phyloP scores from a whole-genome alignment of 2,329 filamentous ascomycete species.

The Thelonectria rubi region DNA sequence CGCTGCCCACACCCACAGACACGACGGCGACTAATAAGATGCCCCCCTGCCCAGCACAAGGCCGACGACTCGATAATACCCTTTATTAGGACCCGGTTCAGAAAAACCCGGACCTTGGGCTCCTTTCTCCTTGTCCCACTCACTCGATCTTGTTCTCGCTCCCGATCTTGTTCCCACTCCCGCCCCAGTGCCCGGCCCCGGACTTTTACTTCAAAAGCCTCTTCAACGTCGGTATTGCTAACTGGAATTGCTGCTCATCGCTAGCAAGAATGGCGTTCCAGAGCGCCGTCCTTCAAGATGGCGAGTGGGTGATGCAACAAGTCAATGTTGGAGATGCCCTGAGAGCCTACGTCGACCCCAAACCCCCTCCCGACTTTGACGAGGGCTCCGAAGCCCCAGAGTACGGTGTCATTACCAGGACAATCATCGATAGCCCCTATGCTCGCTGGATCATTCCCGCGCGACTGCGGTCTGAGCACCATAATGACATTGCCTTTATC shows the following conservation, averaged over 20 bases:
- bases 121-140: slow-evolving; percentile 17
- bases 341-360: slow-evolving; percentile 48
- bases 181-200: not conserved
- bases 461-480: slow-evolving; percentile 72
- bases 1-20: slow-evolving; percentile 1
- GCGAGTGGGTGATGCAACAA: slow-evolving; percentile 66
- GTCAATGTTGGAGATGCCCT: slow-evolving; percentile 56
- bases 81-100: not conserved
- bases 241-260: slow-evolving; percentile 35
- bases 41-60: slow-evolving; percentile 9
- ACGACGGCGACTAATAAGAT: slow-evolving; percentile 10
- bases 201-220: slow-evolving; percentile 7
- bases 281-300: slow-evolving; percentile 62
- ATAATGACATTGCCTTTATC: slow-evolving; percentile 88
- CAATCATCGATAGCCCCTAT: slow-evolving; percentile 78
- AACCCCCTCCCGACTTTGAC: slow-evolving; percentile 33
- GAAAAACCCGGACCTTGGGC: not conserved
- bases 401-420: slow-evolving; percentile 80
- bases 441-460: slow-evolving; percentile 82
- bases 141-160: slow-evolving; percentile 1
- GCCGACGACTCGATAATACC: slow-evolving; percentile 7
- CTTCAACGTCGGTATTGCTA: not conserved
- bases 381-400: slow-evolving; percentile 55
- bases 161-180: slow-evolving; percentile 14
- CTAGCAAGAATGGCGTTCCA: slow-evolving; percentile 57